Conservation (phyloP, 2,329 filamentous ascomycete genomes). For the Stagonosporopsis vannaccii region DNA sequence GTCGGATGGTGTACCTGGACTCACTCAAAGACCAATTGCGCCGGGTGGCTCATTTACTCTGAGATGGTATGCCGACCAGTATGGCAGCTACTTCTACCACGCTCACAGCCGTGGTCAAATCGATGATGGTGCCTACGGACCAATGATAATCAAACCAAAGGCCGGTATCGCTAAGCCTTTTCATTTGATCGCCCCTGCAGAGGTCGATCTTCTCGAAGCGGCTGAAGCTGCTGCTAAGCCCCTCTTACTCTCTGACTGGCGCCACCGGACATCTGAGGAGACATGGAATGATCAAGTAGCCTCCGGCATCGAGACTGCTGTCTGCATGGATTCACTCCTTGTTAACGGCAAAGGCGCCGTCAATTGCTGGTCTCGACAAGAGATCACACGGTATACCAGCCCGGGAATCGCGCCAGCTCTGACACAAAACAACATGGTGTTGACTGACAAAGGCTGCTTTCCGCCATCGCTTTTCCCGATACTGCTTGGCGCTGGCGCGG, state of each 20-base stretch:
- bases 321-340: slow-evolving; percentile 67
- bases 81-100: slow-evolving; percentile 69
- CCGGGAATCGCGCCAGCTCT: slow-evolving; percentile 40
- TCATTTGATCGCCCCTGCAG: slow-evolving; percentile 53
- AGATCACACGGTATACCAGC: slow-evolving; percentile 53
- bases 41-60: slow-evolving; percentile 61
- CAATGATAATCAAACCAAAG: slow-evolving; percentile 58
- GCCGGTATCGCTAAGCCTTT: slow-evolving; percentile 57
- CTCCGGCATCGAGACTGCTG: slow-evolving; percentile 57
- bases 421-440: slow-evolving; percentile 46
- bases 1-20: slow-evolving; percentile 67
- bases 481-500: slow-evolving; percentile 17
- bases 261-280: slow-evolving; percentile 60
- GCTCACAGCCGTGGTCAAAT: slow-evolving; percentile 64
- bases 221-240: slow-evolving; percentile 60
- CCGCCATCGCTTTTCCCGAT: slow-evolving; percentile 55
- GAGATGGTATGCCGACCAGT: slow-evolving; percentile 62
- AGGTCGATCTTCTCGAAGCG: slow-evolving; percentile 55
- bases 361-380: slow-evolving; percentile 57
- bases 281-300: slow-evolving; percentile 55
- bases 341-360: slow-evolving; percentile 68
- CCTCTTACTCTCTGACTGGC: slow-evolving; percentile 65
- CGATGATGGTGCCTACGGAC: slow-evolving; percentile 66
- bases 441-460: slow-evolving; percentile 52
- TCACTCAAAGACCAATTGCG: slow-evolving; percentile 62